These are phyloP conservation scores for Macrocybe gigantea DNA, from an alignment of 768 basidiomycete genomes.

Conservation along the genomic window DNA sequence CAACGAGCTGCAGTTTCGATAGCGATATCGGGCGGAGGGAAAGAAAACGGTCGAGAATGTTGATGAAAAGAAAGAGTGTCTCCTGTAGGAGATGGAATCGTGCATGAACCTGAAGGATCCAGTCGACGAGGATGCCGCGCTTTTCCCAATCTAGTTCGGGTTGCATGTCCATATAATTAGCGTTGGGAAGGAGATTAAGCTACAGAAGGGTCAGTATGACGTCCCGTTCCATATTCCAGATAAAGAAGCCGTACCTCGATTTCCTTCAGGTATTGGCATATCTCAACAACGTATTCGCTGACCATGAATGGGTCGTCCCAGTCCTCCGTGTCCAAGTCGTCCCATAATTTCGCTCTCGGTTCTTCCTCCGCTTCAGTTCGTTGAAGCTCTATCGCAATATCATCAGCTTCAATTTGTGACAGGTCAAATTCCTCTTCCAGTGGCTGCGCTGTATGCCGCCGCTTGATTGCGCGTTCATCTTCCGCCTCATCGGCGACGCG, in stretches of 20 bases:
- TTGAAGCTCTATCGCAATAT: slow-evolving; percentile 32
- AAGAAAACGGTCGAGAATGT: slow-evolving; percentile 79
- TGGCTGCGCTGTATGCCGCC: background rate
- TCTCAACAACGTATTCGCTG: slow-evolving; percentile 84
- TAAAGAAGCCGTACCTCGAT: slow-evolving; percentile 55
- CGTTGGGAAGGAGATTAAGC: slow-evolving; percentile 72
- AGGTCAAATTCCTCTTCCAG: slow-evolving; percentile 21
- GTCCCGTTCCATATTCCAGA: background rate
- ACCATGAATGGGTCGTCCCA: slow-evolving; percentile 89
- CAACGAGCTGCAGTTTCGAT: slow-evolving; percentile 86
- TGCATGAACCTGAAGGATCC: slow-evolving; percentile 88
- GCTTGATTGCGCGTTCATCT: background rate
- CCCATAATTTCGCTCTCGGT: slow-evolving; percentile 56
- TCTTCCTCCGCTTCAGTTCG: slow-evolving; percentile 25
- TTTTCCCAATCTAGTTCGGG: slow-evolving; percentile 84
- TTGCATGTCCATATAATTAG: slow-evolving; percentile 82
- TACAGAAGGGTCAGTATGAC: slow-evolving; percentile 22
- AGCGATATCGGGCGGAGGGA: slow-evolving; percentile 69
- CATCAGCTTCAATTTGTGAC: slow-evolving; percentile 28
- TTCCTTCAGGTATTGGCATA: slow-evolving; percentile 79
- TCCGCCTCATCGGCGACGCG: background rate
- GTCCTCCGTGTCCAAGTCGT: slow-evolving; percentile 85
- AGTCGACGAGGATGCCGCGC: slow-evolving; percentile 86
- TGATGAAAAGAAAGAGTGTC: slow-evolving; percentile 84
- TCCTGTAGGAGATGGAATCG: slow-evolving; percentile 85